Base-by-base conservation (phyloP, 2,329 filamentous ascomycete species). In the Diplodia mutila region DNA sequence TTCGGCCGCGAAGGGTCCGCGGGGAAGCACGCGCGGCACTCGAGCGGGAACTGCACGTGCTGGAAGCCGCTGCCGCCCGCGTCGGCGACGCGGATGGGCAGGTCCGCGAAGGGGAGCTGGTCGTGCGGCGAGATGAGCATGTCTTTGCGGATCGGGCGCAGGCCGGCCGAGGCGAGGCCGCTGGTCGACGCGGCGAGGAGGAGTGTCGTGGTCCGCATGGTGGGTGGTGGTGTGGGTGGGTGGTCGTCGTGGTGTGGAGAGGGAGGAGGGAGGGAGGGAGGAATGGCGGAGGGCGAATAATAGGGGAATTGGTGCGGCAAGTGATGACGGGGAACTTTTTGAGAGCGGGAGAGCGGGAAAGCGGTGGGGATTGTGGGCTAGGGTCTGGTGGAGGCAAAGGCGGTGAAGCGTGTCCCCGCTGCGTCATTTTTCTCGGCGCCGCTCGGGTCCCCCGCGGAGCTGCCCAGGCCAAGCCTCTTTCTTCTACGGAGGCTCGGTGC, bases 1-100 rank as follows among this genome's bases (percentile, higher is more conserved):
- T 18, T 46, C 11, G 48, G 66, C n/a, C 49, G 46, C 4, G 46
- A 12, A 23, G 65, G 23, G 27, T 64, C 57, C 8, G 34, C 51
- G 9, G 51, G 57, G 39, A 67, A 67, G 66, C 66, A 67, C 16
- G 32, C n/a, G 16, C 25, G 11, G 66, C 66, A 67, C 14, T 32
- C 34, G 46, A 67, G 49, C 11, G 66, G 66, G 51, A 67, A 55
- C 25, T 67, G 66, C 27, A 67, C 48, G 51, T 67, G 66, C 8
- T 42, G 39, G 66, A 63, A 64, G 66, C 66, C 66, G 37, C 32
- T 32, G 48, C 37, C n/a, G 59, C 57, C 57, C 37, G 27, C 34
- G n/a, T 29, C 48, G 23, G 66, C 34, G 32, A 67, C 49, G 57
- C 66, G 66, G 57, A 67, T 57, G n/a, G 66, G 57, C 16, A 67